These are phyloP conservation scores for Thalassiosira tumida DNA, from an alignment of 352 stramenopile species.

Conservation along the genomic window DNA sequence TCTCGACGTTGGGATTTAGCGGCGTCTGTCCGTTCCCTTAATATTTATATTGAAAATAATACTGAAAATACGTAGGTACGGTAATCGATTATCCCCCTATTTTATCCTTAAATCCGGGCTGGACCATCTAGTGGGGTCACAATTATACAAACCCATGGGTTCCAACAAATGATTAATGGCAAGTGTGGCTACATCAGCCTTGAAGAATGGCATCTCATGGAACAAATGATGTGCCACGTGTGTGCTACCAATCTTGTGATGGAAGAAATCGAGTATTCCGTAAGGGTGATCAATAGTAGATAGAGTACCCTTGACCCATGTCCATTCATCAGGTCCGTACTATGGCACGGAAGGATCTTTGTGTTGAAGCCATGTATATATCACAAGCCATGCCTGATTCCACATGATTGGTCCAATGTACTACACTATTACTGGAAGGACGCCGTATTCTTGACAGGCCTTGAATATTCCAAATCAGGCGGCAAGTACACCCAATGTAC, in stretches of 20 bases:
- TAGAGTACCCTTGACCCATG: conserved; percentile 95
- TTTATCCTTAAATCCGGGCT: no score
- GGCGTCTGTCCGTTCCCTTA: no score
- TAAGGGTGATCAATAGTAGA: conserved; percentile 97
- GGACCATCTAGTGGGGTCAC: no score
- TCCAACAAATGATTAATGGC: no score
- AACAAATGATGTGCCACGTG: conserved; percentile 97
- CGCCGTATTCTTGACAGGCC: no score
- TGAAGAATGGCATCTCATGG: conserved; percentile 96
- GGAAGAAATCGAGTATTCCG: conserved; percentile 94
- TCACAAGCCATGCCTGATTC: conserved; percentile 96
- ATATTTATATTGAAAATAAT: no score
- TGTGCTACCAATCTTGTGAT: conserved; percentile 97
- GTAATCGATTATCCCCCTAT: no score
- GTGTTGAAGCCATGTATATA: conserved; percentile 99
- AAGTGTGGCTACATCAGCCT: conserved; percentile 96
- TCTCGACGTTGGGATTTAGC: no score
- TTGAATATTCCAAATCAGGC: no score
- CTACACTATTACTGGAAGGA: conserved; percentile 93
- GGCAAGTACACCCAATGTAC: no score
- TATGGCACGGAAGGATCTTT: conserved; percentile 98
- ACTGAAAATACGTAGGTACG: no score
- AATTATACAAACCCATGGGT: no score
- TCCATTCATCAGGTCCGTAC: conserved; percentile 93
- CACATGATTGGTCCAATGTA: conserved; percentile 97